Percentiles rank a stretch among this genome's conserved stretches.
phyloP scores from a whole-genome alignment of 2,329 filamentous ascomycete genomes.

The Thelonectria olida region DNA sequence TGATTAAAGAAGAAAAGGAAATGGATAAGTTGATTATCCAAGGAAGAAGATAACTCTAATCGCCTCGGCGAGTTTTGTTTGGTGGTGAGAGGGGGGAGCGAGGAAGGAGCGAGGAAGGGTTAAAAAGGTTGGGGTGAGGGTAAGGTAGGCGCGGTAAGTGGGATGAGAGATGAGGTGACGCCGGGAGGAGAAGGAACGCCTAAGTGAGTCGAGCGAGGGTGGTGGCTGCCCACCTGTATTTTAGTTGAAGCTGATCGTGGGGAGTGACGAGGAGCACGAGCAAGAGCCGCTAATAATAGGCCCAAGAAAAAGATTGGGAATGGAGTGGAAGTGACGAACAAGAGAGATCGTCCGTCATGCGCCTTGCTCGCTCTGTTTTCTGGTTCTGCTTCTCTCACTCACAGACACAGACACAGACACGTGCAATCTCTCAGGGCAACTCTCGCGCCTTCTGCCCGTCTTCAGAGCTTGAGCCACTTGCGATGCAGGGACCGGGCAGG shows the following conservation, averaged over 20 bases:
- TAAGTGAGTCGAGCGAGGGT: neutral
- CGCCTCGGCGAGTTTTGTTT: slow-evolving; percentile 6
- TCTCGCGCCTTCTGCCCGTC: too few relatives aligned
- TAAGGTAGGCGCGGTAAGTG: slow-evolving; percentile 28
- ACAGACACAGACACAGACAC: too few relatives aligned
- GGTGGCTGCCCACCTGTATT: slow-evolving; percentile 16
- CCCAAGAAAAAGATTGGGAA: neutral
- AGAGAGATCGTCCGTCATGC: slow-evolving; percentile 35
- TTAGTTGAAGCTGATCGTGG: slow-evolving; percentile 30
- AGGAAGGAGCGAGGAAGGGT: neutral
- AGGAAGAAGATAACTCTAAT: neutral
- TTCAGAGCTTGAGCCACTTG: too few relatives aligned
- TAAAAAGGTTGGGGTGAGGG: slow-evolving; percentile 11
- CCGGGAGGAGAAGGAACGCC: slow-evolving; percentile 13
- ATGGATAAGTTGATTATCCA: neutral
- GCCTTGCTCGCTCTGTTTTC: slow-evolving; percentile 3
- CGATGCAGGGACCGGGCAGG: slow-evolving; percentile 40
- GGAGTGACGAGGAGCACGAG: slow-evolving; percentile 20
- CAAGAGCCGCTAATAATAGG: slow-evolving; percentile 6
- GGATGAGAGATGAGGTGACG: slow-evolving; percentile 23
- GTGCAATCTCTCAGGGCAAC: too few relatives aligned
- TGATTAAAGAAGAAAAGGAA: neutral
- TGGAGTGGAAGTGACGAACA: slow-evolving; percentile 14
- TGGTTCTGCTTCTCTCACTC: slow-evolving; percentile 3
- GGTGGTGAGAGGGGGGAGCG: slow-evolving; percentile 7